Evolutionary conservation across 352 stramenopile species (phyloP).

Genomic region (Globisporangium canariense): DNA sequence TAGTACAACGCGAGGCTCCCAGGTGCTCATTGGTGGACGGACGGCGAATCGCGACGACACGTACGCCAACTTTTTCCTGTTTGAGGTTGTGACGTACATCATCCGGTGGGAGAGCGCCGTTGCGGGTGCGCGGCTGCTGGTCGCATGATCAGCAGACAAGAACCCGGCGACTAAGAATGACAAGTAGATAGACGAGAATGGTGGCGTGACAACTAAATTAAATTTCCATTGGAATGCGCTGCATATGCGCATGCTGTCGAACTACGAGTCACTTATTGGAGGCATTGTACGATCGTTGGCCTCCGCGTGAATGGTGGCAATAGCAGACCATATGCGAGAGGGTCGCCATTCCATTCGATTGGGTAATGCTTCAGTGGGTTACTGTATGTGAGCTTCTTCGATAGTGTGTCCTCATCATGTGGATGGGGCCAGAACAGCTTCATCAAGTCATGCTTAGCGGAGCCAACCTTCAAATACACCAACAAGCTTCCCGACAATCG

Average conservation of each 20-base stretch:
- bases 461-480: no score
- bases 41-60: conserved; percentile 36
- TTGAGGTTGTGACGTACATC: conserved; percentile 48
- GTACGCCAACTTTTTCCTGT: conserved; percentile 44
- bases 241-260: not conserved
- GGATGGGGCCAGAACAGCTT: no score
- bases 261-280: no score
- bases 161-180: not conserved
- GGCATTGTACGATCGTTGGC: no score
- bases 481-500: no score
- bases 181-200: not conserved
- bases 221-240: not conserved
- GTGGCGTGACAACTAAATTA: not conserved
- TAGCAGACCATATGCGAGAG: no score
- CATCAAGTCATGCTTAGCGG: no score
- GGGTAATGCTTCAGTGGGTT: no score
- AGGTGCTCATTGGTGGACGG: conserved; percentile 26
- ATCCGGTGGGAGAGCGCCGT: conserved; percentile 45
- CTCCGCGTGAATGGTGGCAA: no score
- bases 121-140: conserved; percentile 30
- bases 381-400: no score
- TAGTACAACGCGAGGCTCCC: not conserved
- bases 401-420: no score
- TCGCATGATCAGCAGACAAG: conserved; percentile 6
- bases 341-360: no score